Conservation (phyloP, 106 monocot species). For the Apostasia shenzhenica region DNA sequence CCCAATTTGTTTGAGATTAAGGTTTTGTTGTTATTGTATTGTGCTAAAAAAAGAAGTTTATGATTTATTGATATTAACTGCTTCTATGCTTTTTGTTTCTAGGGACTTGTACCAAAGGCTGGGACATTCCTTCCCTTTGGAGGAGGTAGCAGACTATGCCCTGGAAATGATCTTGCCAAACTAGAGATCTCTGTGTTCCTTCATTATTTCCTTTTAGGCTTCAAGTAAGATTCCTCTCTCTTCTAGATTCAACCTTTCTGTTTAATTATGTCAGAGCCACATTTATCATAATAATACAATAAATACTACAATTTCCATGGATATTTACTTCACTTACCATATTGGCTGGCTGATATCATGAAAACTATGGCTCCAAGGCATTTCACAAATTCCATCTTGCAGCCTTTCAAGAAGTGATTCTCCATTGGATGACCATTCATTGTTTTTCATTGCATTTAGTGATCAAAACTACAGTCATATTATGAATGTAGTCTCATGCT, state of each 20-base stretch:
- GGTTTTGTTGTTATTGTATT: background rate
- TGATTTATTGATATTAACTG: background rate
- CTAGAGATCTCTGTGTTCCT: constrained; percentile 87
- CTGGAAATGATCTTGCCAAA: constrained; percentile 95
- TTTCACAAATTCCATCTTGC: no score
- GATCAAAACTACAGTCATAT: no score
- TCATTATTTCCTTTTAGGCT: constrained; percentile 81
- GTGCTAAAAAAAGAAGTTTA: no score
- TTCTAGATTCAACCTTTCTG: background rate
- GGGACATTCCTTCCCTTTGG: constrained; percentile 83
- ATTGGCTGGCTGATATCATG: no score
- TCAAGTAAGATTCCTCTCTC: constrained; percentile 38
- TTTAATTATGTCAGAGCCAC: background rate
- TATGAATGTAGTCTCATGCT: no score
- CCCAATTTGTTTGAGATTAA: no score
- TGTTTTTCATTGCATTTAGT: no score
- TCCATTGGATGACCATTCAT: no score
- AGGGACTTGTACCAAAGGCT: constrained; percentile 60
- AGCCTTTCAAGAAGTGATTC: no score
- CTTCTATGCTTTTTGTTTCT: constrained; percentile 1
- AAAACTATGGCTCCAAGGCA: no score
- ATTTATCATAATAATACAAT: background rate
- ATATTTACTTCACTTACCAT: no score
- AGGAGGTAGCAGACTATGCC: constrained; percentile 73
- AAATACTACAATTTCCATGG: no score